Base-by-base conservation (phyloP, 805 yeast species). In the Candida tibetensis region DNA sequence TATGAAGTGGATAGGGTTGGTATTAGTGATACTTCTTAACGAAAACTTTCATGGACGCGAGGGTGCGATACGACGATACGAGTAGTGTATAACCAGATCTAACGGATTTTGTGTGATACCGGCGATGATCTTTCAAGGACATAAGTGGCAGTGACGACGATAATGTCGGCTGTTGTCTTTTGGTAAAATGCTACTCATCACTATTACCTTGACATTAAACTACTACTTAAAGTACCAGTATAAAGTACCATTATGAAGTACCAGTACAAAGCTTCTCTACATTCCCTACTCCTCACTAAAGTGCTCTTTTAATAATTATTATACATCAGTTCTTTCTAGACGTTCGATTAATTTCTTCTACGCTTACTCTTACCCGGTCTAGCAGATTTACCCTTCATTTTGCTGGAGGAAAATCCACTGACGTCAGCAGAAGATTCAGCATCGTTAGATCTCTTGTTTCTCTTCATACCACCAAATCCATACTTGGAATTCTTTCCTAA, bases 401-500 rank as follows among this genome's bases (percentile, higher is more conserved):
- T 79, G 46, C 69, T 66, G 26, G 67, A 46, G 15, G 75, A 69
- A 62, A 80, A 82, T 1, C 75, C 77, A 32, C 81, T 64, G 37
- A 85, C 66, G 56, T 86, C 93, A 41, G 77, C 76, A 22, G 86
- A 72, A 18, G 90, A 81, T 36, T 74, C 74, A 16, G 88, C 79
- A 52, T 83, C 87, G 57, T 87, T 87, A 64, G 73, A 74, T 64
- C 83, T 79, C 64, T 69, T 73, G 61, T 78, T 79, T 55, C 90
- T 72, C 71, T 85, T 85, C 71, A 74, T 74, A 45, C 95, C 95
- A 45, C 93, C 93, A 42, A 55, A 64, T 34, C 95, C 95, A 51
- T 77, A 86, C 62, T 82, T 84, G 34, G 81, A 52, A 49, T 86
- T 74, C 67, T 85, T 86, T 35, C 85, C 87, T 51, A 68, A 49